Evolutionary conservation across 148 eudicot species (phyloP), one percentile per base, ranked within the genome.

Genomic region (Amaranthus palmeri): DNA sequence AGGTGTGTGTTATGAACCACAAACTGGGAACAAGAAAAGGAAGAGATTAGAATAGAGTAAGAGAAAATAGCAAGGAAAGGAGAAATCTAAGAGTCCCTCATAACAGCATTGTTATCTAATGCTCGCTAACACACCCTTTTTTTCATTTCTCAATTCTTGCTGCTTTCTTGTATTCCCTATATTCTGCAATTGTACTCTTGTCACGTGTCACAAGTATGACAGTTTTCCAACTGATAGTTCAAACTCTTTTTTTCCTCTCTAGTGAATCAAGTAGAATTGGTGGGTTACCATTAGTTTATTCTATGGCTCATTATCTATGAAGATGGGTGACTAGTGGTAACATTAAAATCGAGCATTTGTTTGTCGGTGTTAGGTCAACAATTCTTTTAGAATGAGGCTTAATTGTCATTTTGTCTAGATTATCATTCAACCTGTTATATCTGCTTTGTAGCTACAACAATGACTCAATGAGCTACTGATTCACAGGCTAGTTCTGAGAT

Each of bases 391-490:
- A 58, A 10, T 36, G 9, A 18, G 36, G 42, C 61, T 64, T 7
- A 43, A 44, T 45, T 2, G 25, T 44, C 50, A 13, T 54, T 54
- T 45, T 17, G n/a, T 43, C 45, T 46, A 5, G 18, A 43, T 15
- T 63, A 51, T 10, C 45, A 6, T n/a, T 13, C 15, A 51, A 64
- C 6, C 36, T 5, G 36, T 9, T 6, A 0, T 67, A 51, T 15
- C 56, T 67, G 45, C 56, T 67, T 67, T 9, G 10, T 42, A 62
- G 50, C 66, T 43, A 6, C 50, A n/a, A 8, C 47, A 51, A 49
- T 67, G 71, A 67, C 47, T 67, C 10, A 52, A 52, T 67, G 17
- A 51, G 50, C 50, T 10, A 61, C 12, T 41, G 65, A 61, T 41
- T 15, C 42, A 42, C 15, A 43, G 49, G 49, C 49, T 43, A 13